Conservation (phyloP, 768 basidiomycete species). For the Lactarius deliciosus region DNA sequence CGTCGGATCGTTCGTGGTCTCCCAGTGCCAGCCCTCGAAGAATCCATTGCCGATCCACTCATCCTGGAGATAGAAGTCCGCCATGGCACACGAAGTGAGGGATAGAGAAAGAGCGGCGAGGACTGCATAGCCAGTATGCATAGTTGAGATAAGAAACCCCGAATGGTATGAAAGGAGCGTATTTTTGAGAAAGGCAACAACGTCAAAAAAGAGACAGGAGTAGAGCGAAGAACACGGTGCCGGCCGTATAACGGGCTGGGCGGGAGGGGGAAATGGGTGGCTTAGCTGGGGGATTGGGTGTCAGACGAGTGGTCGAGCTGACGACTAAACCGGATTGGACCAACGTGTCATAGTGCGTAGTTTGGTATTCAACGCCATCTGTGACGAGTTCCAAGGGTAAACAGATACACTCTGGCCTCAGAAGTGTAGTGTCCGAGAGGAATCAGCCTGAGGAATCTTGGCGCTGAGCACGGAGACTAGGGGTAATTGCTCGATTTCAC, state of each 20-base stretch:
- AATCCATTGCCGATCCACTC: constrained; percentile 43
- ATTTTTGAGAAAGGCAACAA: constrained; percentile 28
- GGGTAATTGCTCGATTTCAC: background rate
- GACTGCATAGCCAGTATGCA: constrained; percentile 37
- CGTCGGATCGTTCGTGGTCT: constrained; percentile 56
- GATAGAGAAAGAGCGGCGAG: constrained; percentile 19
- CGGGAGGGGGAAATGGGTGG: background rate
- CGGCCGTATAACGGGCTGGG: constrained; percentile 15
- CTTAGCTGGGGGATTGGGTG: constrained; percentile 1
- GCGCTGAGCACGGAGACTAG: background rate
- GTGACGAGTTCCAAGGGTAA: background rate
- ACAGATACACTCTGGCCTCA: background rate
- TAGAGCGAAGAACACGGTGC: constrained; percentile 27
- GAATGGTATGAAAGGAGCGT: constrained; percentile 29
- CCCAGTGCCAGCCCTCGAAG: constrained; percentile 48
- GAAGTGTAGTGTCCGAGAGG: background rate
- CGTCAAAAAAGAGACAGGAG: constrained; percentile 33
- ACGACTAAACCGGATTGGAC: background rate
- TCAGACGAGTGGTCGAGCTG: constrained; percentile 5
- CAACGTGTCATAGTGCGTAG: background rate
- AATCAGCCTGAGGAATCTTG: background rate
- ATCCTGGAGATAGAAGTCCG: constrained; percentile 22
- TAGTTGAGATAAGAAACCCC: constrained; percentile 31
- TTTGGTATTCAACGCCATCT: constrained; percentile 11
- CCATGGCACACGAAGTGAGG: constrained; percentile 15